Conservation (phyloP, 306 rosid genomes). For the Lathyrus oleraceus region DNA sequence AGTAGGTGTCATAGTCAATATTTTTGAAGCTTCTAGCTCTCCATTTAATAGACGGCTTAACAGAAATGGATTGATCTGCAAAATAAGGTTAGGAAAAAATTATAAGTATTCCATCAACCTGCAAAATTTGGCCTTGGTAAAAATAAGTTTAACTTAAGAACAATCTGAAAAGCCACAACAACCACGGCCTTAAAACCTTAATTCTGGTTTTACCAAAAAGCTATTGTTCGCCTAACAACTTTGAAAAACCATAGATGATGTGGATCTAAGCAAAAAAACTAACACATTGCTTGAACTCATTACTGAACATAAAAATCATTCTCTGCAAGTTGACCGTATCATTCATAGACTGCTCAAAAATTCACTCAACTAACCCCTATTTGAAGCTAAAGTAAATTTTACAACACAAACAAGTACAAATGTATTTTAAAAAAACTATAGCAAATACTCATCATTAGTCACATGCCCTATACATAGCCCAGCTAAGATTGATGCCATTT, state of each 20-base stretch:
- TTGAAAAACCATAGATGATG: constrained; percentile 1
- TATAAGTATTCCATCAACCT: constrained; percentile 26
- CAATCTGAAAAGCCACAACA: constrained; percentile 5
- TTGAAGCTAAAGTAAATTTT: not conserved
- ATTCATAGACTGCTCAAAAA: not conserved
- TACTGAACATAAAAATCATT: constrained; percentile 7
- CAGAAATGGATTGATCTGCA: constrained; percentile 60
- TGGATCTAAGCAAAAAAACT: constrained; percentile 4
- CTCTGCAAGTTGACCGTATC: not conserved
- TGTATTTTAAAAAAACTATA: not conserved
- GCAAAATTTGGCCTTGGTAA: not conserved
- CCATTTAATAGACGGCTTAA: constrained; percentile 71
- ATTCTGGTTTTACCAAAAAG: not conserved
- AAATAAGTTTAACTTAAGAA: constrained; percentile 13
- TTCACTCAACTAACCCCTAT: not conserved
- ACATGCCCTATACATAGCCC: constrained; percentile 1
- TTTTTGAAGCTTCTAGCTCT: constrained; percentile 76
- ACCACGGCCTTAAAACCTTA: constrained; percentile 18
- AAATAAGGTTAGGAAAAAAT: constrained; percentile 12
- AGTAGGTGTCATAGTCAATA: constrained; percentile 76
- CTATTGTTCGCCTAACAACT: constrained; percentile 18
- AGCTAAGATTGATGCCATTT: constrained; percentile 16
- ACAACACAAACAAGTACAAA: constrained; percentile 1
- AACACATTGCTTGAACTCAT: not conserved
- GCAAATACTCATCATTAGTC: constrained; percentile 5